Conservation (phyloP, 1,139 yeast genomes). For the Yamadazyma dendronema region DNA sequence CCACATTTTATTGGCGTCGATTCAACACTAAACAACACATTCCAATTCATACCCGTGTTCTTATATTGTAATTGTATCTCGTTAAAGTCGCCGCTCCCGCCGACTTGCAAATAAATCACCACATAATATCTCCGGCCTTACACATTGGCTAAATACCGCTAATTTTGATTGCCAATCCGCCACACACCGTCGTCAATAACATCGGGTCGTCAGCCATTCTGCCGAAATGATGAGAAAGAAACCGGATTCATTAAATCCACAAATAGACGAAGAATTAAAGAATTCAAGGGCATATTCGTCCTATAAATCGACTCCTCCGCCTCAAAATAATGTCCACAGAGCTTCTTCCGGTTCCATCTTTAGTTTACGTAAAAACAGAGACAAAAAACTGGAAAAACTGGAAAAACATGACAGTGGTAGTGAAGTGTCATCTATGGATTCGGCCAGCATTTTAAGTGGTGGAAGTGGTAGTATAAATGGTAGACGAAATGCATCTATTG, state of each 20-base stretch:
- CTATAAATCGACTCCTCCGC: conserved; percentile 7
- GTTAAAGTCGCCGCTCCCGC: no score
- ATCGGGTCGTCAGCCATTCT: no score
- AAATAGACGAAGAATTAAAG: conserved; percentile 32
- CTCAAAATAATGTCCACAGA: conserved; percentile 18
- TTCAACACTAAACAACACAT: no score
- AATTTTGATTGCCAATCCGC: background rate
- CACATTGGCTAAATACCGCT: no score
- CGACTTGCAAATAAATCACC: no score
- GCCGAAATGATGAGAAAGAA: conserved; percentile 24
- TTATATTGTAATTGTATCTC: no score
- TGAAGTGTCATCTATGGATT: conserved; percentile 36
- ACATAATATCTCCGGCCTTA: no score
- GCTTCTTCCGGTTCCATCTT: conserved; percentile 42
- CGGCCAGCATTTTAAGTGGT: conserved; percentile 30
- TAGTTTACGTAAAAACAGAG: conserved; percentile 33
- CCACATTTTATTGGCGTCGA: no score
- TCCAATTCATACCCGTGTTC: no score
- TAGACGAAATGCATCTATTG: conserved; percentile 41
- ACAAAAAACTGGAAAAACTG: background rate
- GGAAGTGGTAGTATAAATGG: conserved; percentile 23
- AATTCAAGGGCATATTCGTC: conserved; percentile 32
- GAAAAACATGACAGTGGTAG: conserved; percentile 20
- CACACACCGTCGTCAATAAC: background rate
- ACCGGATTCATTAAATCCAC: conserved; percentile 24